A percentile compares a stretch with the other conserved stretches of the same genome.
Evolutionary conservation across 441 rosid species (phyloP).

Genomic region (Arabidopsis lyrata): DNA sequence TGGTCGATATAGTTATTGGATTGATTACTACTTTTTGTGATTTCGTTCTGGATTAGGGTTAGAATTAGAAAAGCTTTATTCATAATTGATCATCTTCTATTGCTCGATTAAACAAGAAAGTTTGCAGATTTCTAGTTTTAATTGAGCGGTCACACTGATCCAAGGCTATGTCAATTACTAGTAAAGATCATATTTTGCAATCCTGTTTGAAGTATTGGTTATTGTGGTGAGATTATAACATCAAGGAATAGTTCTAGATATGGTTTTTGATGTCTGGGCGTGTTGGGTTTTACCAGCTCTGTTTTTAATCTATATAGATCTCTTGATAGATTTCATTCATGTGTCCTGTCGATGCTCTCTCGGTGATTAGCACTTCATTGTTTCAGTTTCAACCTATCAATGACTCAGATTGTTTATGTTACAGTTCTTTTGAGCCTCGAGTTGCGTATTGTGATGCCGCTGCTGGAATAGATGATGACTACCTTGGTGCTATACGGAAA

Average conservation of each 20-base stretch:
- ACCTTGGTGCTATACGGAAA: slow-evolving; percentile 56
- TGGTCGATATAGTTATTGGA: slow-evolving; percentile 8
- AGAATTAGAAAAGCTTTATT: no score
- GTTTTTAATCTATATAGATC: slow-evolving; percentile 9
- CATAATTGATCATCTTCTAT: neutral
- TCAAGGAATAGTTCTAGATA: neutral
- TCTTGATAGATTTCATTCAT: slow-evolving; percentile 1
- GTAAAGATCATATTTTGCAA: slow-evolving; percentile 5
- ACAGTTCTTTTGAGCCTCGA: slow-evolving; percentile 62
- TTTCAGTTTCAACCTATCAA: slow-evolving; percentile 1
- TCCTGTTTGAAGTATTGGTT: neutral
- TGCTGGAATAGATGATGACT: slow-evolving; percentile 63
- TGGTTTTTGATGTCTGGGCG: neutral
- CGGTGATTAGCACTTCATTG: neutral
- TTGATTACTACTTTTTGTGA: slow-evolving; percentile 4
- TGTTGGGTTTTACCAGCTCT: neutral
- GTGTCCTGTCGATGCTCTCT: neutral
- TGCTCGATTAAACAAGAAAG: slow-evolving; percentile 2
- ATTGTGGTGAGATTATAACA: neutral
- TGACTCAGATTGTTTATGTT: slow-evolving; percentile 39
- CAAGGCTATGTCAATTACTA: neutral
- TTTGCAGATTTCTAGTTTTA: neutral
- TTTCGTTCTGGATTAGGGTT: slow-evolving; percentile 17
- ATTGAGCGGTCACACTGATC: slow-evolving; percentile 1
- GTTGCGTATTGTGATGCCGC: slow-evolving; percentile 93